Evolutionary conservation across 1,139 yeast genomes (phyloP).

Genomic region (Geotrichum restrictum): DNA sequence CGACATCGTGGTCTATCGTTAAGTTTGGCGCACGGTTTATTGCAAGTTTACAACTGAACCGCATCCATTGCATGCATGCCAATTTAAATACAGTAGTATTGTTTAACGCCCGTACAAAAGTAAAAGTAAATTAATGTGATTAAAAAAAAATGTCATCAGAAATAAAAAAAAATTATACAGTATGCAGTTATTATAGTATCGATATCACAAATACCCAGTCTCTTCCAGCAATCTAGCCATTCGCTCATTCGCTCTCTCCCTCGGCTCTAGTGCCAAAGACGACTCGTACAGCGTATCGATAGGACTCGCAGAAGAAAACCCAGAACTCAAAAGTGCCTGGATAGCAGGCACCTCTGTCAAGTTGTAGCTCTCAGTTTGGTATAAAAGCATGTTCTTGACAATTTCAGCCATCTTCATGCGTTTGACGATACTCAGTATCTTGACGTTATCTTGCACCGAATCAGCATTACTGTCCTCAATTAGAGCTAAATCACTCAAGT

Average conservation of each 20-base stretch:
- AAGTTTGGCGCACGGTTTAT: too few relatives aligned
- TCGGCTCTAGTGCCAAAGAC: conserved; percentile 71
- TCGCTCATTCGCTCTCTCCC: conserved; percentile 41
- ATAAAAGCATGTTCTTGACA: conserved; percentile 69
- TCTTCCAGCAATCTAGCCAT: conserved; percentile 32
- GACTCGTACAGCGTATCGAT: conserved; percentile 78
- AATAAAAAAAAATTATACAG: too few relatives aligned
- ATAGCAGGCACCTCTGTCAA: conserved; percentile 62
- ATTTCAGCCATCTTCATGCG: conserved; percentile 70
- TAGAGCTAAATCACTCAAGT: conserved; percentile 83
- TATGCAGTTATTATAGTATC: too few relatives aligned
- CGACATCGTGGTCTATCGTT: too few relatives aligned
- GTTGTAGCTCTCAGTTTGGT: conserved; percentile 58
- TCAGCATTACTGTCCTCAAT: conserved; percentile 89
- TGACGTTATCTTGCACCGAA: conserved; percentile 54
- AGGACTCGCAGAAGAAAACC: conserved; percentile 62
- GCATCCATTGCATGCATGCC: too few relatives aligned
- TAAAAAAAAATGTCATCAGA: too few relatives aligned
- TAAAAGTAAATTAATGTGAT: too few relatives aligned
- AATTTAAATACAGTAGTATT: too few relatives aligned
- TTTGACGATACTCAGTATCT: conserved; percentile 74
- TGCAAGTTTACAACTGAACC: too few relatives aligned
- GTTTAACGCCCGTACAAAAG: too few relatives aligned
- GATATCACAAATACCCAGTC: conserved; percentile 34
- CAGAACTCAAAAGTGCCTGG: conserved; percentile 53